Base-by-base conservation (phyloP, 2,329 filamentous ascomycete species). In the Colletotrichum camelliae region DNA sequence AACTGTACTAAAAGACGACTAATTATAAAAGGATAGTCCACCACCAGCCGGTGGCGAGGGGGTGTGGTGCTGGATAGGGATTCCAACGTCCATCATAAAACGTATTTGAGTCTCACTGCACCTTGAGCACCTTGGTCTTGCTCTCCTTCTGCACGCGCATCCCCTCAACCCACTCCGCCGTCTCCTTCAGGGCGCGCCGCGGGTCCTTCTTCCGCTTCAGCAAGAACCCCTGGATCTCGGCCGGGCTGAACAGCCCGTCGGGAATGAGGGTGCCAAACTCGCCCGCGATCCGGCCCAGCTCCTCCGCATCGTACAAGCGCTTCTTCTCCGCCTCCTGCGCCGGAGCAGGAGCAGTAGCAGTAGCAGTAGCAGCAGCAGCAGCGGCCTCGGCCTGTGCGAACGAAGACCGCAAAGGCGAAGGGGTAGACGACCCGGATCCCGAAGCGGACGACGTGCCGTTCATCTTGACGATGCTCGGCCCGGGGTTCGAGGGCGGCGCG, bases 171-270 rank as follows among this genome's bases (percentile, higher is more conserved):
- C 91, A 93, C 7, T 78, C 83, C 3, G 85, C 84, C 3, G 88
- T 88, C 79, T 92, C 90, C 24, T 84, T 83, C 39, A 92, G 80
- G 3, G 92, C 92, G 78, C 86, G 85, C 12, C 85, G 83, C 8
- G 92, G 91, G 43, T 88, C 86, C 84, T 89, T 90, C 84, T 93
- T 93, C 58, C 91, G 84, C 82, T 91, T 92, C 61, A 93, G 84
- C 74, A 94, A 80, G 81, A 92, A 94, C 0, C 91, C 92, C 81
- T 93, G 92, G 57, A 94, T 89, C 81, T 93, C 89, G 0, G 92
- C 92, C 0, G 92, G 91, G 29, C 87, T 89, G 76, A 93, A 89
- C 57, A 84, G 82, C 3, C 82, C 84, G n/a, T 87, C 83, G 1
- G 90, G 90, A n/a, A 94, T 88, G 69, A 86, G 84, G 3, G 83